Percentiles rank a stretch among this genome's conserved stretches.
Conservation (phyloP, 805 yeast species). For the Maudiozyma barnettii region DNA sequence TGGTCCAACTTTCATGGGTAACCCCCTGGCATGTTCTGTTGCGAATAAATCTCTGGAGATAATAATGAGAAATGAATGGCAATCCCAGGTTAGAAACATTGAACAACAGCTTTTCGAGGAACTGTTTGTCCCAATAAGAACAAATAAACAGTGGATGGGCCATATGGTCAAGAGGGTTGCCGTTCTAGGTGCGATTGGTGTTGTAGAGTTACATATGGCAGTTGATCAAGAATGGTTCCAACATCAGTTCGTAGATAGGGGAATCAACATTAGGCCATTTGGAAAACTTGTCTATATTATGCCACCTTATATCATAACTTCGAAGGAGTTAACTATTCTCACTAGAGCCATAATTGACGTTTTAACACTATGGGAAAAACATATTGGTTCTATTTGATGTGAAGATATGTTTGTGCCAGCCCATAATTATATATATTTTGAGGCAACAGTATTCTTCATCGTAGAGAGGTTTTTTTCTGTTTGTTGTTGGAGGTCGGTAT, state of each 20-base stretch:
- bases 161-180: slow-evolving; percentile 12
- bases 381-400: too few relatives aligned
- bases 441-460: too few relatives aligned
- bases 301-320: slow-evolving; percentile 22
- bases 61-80: slow-evolving; percentile 17
- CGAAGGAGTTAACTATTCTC: slow-evolving; percentile 7
- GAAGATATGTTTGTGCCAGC: too few relatives aligned
- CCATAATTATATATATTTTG: too few relatives aligned
- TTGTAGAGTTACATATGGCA: slow-evolving; percentile 12
- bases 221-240: slow-evolving; percentile 19
- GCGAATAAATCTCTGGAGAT: slow-evolving; percentile 21
- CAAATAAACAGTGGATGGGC: slow-evolving; percentile 4
- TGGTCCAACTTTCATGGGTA: slow-evolving; percentile 26
- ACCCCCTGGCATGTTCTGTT: slow-evolving; percentile 21
- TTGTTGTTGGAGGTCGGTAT: too few relatives aligned
- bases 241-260: slow-evolving; percentile 8
- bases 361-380: neutral
- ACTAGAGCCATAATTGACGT: neutral
- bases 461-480: too few relatives aligned
- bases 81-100: slow-evolving; percentile 11
- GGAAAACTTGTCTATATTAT: slow-evolving; percentile 18
- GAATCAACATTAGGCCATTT: slow-evolving; percentile 21
- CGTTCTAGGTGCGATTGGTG: slow-evolving; percentile 19
- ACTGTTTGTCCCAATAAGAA: slow-evolving; percentile 7
- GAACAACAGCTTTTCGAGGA: slow-evolving; percentile 13